A percentile compares a stretch with the other conserved stretches of the same genome.
Evolutionary conservation across 495 filamentous ascomycete species (phyloP).

Genomic region (Aspergillus panamensis): DNA sequence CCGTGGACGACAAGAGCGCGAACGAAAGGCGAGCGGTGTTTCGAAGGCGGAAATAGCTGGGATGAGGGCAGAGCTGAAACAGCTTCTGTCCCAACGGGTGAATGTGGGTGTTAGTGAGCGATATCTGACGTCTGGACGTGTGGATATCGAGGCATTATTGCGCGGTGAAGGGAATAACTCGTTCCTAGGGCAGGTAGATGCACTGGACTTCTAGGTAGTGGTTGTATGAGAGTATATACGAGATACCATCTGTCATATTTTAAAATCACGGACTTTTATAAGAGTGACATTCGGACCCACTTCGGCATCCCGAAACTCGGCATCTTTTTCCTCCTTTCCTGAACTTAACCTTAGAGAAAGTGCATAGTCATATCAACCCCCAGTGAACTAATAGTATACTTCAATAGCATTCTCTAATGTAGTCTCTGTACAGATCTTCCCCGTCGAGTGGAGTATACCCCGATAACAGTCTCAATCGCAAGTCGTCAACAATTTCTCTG

Average conservation of each 20-base stretch:
- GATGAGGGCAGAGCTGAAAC: slow-evolving; percentile 41
- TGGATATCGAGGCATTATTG: slow-evolving; percentile 80
- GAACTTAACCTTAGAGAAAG: no score
- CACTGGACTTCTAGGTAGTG: slow-evolving; percentile 39
- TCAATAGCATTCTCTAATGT: no score
- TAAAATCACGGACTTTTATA: not conserved
- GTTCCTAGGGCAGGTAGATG: slow-evolving; percentile 63
- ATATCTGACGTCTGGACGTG: slow-evolving; percentile 74
- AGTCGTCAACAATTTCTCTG: not conserved
- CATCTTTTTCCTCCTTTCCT: not conserved
- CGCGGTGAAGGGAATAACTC: slow-evolving; percentile 53
- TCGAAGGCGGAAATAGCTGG: slow-evolving; percentile 66
- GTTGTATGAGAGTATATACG: slow-evolving; percentile 5
- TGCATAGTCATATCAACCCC: no score
- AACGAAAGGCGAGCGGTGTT: slow-evolving; percentile 63
- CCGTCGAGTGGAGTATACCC: no score
- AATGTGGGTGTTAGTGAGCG: slow-evolving; percentile 90
- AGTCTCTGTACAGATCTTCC: no score
- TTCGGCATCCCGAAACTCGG: slow-evolving; percentile 7
- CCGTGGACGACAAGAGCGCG: slow-evolving; percentile 68
- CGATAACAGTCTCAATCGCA: not conserved
- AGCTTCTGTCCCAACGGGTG: slow-evolving; percentile 66
- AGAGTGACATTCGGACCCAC: not conserved
- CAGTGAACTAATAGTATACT: no score
- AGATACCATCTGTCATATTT: slow-evolving; percentile 16